Conservation (phyloP, 1,139 yeast genomes). For the Nadsonia commutata region DNA sequence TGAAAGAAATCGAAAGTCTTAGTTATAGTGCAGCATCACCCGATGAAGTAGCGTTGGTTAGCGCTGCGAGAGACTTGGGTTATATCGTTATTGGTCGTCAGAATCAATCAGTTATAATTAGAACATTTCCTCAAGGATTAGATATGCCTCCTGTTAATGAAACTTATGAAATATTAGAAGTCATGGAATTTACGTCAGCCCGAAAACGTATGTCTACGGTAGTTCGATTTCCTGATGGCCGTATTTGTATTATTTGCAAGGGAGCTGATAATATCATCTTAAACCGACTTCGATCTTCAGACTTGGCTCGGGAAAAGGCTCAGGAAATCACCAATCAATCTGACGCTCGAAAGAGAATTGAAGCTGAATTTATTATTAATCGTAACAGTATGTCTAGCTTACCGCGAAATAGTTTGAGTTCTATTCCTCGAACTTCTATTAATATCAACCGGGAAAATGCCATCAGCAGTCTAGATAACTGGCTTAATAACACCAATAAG, state of each 20-base stretch:
- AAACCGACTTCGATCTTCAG: constrained; percentile 47
- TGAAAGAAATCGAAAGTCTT: constrained; percentile 24
- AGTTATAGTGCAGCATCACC: constrained; percentile 91
- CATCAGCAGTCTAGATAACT: constrained; percentile 36
- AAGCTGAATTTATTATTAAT: constrained; percentile 55
- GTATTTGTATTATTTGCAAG: constrained; percentile 69
- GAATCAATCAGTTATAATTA: constrained; percentile 42
- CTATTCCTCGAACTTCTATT: constrained; percentile 15
- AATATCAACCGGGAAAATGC: constrained; percentile 16
- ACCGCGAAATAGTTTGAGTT: constrained; percentile 8
- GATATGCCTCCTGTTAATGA: constrained; percentile 49
- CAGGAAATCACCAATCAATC: constrained; percentile 48
- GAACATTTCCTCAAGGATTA: constrained; percentile 79
- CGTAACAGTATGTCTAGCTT: constrained; percentile 9
- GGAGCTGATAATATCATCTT: constrained; percentile 93
- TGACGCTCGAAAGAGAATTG: constrained; percentile 53
- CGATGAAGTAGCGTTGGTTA: constrained; percentile 83
- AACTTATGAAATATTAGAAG: constrained; percentile 57
- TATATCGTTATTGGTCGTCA: constrained; percentile 62
- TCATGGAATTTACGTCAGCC: constrained; percentile 71
- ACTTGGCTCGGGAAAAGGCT: constrained; percentile 47
- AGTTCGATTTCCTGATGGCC: constrained; percentile 64
- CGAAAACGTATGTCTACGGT: constrained; percentile 93
- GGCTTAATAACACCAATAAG: constrained; percentile 32
- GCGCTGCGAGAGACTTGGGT: constrained; percentile 92